Evolutionary conservation across 164 flowering plant species (phyloP), one percentile per base, ranked within the genome.

Genomic region (Magnolia changhungtana): DNA sequence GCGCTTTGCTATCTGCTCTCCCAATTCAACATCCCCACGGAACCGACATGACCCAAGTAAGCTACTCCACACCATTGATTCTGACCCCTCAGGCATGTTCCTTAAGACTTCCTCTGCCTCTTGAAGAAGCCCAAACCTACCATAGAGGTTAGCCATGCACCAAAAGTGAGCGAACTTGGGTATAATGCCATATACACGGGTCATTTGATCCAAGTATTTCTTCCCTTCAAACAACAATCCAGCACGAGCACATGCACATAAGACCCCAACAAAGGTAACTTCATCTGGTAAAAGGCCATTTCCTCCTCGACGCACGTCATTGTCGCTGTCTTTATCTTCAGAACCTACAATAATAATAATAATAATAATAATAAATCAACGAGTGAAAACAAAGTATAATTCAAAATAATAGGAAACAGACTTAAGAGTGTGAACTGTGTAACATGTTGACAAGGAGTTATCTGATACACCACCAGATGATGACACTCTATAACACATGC

Each of bases 121-220:
- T 58, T 83, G 81, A 78, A 78, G 14, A 21, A 89, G 80, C 67
- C 92, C 94, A 59, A 63, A 80, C 37, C 80, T 71, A 52, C 84
- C 87, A 69, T 85, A 81, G 19, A 90, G 88, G 80, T 91, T 91
- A 50, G 98, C 91, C 92, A 91, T 83, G 84, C 96, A 93, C 98
- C 94, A 93, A 72, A 81, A 85, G 75, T 91, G 96, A 10, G 90
- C 93, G 81, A 93, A 93, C 71, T 81, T 90, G 59, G 94, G 96
- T 64, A 82, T 89, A 67, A 93, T 31, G 8, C 73, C 7, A 77
- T 84, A 89, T 20, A 66, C 49, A 31, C 83, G 23, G 11, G 70
- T 74, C 98, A 90, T 90, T 74, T 87, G 81, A 51, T 59, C 74
- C 23, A 88, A 89, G 84, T 86, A 87, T 20, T 67, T 75, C 72